Conservation (phyloP, 1,139 yeast genomes). For the Yamadazyma triangularis region DNA sequence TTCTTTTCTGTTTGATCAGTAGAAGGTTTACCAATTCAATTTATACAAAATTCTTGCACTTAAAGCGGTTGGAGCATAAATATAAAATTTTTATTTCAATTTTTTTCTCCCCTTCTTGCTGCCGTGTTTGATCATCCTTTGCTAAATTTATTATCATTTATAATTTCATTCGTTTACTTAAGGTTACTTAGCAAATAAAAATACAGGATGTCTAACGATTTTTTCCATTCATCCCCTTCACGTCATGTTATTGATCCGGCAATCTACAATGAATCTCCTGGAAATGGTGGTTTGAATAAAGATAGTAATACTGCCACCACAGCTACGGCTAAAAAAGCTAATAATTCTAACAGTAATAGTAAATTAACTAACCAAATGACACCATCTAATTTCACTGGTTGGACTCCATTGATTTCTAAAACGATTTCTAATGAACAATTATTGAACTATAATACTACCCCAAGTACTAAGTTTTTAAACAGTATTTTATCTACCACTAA, state of each 20-base stretch:
- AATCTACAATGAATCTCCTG: conserved; percentile 16
- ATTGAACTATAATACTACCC: conserved; percentile 35
- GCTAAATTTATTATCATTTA: neutral
- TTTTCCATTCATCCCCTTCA: conserved; percentile 34
- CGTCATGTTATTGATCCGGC: conserved; percentile 14
- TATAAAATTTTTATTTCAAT: neutral
- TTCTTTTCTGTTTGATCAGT: neutral
- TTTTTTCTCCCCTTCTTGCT: too few relatives aligned
- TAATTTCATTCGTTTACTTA: conserved; percentile 3
- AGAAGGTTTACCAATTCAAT: neutral
- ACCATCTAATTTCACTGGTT: conserved; percentile 32
- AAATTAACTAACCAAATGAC: conserved; percentile 12
- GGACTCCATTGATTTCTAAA: conserved; percentile 44
- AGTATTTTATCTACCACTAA: conserved; percentile 12
- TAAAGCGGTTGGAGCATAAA: neutral
- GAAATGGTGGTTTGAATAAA: neutral
- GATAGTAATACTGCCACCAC: neutral
- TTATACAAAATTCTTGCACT: neutral
- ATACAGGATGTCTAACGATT: conserved; percentile 26
- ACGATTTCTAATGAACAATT: conserved; percentile 35
- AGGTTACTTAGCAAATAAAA: neutral
- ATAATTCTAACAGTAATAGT: conserved; percentile 1
- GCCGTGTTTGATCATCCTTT: neutral
- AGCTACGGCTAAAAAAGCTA: neutral
- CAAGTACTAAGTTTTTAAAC: conserved; percentile 24